A percentile compares a stretch with the other conserved stretches of the same genome.
Evolutionary conservation across 73 alveolate species (phyloP).

Genomic region (Stentor roeselii): DNA sequence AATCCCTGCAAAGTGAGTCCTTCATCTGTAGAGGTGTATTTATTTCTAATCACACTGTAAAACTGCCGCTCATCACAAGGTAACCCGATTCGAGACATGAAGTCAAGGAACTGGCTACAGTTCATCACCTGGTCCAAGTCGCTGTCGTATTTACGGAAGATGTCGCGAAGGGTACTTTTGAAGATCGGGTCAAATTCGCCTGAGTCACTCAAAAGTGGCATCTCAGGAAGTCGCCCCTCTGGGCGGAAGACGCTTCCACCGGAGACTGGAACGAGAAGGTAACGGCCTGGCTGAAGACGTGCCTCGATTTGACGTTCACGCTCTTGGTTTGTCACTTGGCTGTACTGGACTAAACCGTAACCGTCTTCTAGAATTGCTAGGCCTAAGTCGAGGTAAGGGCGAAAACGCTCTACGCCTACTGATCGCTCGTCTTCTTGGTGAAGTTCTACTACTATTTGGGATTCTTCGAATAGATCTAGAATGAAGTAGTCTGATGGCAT

Average conservation of each 20-base stretch:
- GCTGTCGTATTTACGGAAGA: not conserved
- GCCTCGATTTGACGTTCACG: conserved; percentile 1
- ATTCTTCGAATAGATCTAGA: not conserved
- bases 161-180: conserved; percentile 22
- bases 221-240: not conserved
- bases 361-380: not conserved
- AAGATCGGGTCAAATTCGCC: conserved; percentile 14
- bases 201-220: conserved; percentile 2
- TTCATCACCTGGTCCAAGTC: not conserved
- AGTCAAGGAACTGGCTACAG: not conserved
- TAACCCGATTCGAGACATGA: not conserved
- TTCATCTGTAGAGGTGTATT: not conserved
- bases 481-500: not conserved
- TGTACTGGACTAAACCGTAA: not conserved
- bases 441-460: not conserved
- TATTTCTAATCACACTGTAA: not conserved
- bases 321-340: not conserved
- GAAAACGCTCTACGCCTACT: not conserved
- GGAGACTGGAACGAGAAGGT: conserved; percentile 6
- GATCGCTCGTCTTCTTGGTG: conserved; percentile 29
- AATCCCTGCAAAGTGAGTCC: conserved; percentile 21
- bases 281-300: conserved; percentile 15
- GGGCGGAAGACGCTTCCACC: not conserved
- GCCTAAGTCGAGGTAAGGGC: conserved; percentile 13
- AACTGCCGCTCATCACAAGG: not conserved